These are phyloP conservation scores for Trametes coccinea DNA, from an alignment of 768 basidiomycete species.

Conservation along the genomic window DNA sequence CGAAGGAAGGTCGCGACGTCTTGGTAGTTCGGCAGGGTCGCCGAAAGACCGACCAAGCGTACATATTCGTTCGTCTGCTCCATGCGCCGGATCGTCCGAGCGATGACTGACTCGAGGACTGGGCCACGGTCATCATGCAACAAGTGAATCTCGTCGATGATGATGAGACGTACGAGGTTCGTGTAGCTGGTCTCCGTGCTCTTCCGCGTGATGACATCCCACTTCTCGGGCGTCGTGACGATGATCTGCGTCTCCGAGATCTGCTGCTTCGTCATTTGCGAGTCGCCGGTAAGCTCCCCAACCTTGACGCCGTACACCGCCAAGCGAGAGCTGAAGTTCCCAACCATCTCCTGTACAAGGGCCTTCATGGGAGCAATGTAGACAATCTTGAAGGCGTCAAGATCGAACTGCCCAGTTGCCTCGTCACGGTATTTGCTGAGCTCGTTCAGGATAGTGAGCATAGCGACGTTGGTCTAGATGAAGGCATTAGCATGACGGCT, in stretches of 20 bases:
- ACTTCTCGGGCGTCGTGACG: conserved; percentile 98
- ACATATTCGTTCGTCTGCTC: conserved; percentile 94
- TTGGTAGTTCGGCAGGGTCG: conserved; percentile 97
- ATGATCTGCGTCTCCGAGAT: conserved; percentile 97
- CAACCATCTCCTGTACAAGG: conserved; percentile 97
- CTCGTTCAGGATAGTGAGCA: conserved; percentile 92
- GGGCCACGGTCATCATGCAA: conserved; percentile 98
- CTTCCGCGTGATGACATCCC: conserved; percentile 99
- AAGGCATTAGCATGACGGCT: conserved; percentile 17
- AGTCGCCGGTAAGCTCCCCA: conserved; percentile 94
- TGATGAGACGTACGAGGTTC: conserved; percentile 92
- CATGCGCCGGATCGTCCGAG: conserved; percentile 89
- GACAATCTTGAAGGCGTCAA: conserved; percentile 92
- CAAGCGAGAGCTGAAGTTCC: conserved; percentile 85
- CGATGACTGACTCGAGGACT: conserved; percentile 87
- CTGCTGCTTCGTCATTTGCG: conserved; percentile 97
- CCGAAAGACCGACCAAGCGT: conserved; percentile 91
- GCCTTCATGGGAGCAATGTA: conserved; percentile 99
- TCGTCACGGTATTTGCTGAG: conserved; percentile 86
- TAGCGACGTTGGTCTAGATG: conserved; percentile 91
- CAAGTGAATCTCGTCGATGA: conserved; percentile 97
- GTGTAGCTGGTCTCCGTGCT: conserved; percentile 96
- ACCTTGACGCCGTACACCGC: conserved; percentile 74
- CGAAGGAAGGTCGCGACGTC: conserved; percentile 98
- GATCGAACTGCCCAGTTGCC: conserved; percentile 74